Conservation (phyloP, 2,329 filamentous ascomycete species). For the Dothidotthia symphoricarpi region DNA sequence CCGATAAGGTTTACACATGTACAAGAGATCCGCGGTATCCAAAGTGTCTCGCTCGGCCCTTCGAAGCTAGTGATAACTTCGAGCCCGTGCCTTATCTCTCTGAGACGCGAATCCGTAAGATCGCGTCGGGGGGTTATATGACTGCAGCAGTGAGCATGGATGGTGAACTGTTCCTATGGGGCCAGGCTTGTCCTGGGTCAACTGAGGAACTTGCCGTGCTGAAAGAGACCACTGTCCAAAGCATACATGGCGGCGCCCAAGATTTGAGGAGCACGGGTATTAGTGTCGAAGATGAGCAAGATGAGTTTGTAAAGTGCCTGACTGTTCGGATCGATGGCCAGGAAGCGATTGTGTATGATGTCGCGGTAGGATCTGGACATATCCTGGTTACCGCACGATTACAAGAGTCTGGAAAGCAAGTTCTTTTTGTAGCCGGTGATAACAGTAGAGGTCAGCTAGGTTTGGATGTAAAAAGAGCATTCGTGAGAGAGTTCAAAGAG, state of each 20-base stretch:
- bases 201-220: constrained; percentile 19
- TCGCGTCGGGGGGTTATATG: constrained; percentile 34
- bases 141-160: constrained; percentile 32
- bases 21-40: constrained; percentile 26
- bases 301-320: constrained; percentile 30
- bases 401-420: background rate
- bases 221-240: background rate
- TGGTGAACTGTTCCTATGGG: constrained; percentile 38
- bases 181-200: constrained; percentile 27
- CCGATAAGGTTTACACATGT: constrained; percentile 22
- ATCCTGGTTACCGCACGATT: constrained; percentile 28
- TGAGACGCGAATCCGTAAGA: constrained; percentile 20
- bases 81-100: constrained; percentile 27
- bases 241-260: no score
- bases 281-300: constrained; percentile 14
- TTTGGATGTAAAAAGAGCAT: constrained; percentile 6
- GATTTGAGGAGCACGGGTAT: constrained; percentile 1
- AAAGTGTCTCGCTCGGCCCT: constrained; percentile 22
- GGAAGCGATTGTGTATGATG: constrained; percentile 19
- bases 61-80: constrained; percentile 4
- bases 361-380: constrained; percentile 31
- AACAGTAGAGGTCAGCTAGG: constrained; percentile 29
- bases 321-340: constrained; percentile 21
- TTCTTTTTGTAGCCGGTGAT: constrained; percentile 29
- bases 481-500: constrained; percentile 21